Base-by-base conservation (phyloP, 345 rosid species). In the Eucalyptus marginata region DNA sequence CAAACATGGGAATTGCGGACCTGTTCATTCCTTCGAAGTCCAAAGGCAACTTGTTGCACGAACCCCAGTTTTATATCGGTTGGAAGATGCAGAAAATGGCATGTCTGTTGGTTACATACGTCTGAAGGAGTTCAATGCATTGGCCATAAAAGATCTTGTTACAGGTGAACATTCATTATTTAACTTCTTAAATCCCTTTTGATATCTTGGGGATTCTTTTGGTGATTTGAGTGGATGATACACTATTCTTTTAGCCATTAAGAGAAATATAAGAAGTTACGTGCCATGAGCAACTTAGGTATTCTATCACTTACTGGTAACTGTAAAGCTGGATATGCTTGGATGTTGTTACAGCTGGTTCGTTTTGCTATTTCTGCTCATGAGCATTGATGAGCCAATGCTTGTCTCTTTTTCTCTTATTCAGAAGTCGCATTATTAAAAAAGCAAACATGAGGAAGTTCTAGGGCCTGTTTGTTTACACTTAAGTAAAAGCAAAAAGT, bases 61-160 rank as follows among this genome's bases (percentile, higher is more conserved):
- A 81, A 95, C 97, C 14, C 99, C 99, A 5, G 99, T 97, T 49
- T 94, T 94, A 87, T 97, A 96, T 89, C 95, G 96, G 56, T 64
- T 97, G 90, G 99, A 97, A 91, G 94, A 97, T 93, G 90, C 92
- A 81, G 96, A 95, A 87, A 93, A 96, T 40, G 95, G 96, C 86
- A 88, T 87, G 86, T 95, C 97, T 92, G 94, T 93, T 33, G 99
- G 99, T 88, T 97, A 97, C 91, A 92, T 96, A 64, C 98, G 93
- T 76, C 71, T 97, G 79, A 97, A 96, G 94, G 99, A 97, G 92
- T 97, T 97, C 95, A 97, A 97, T 90, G 99, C 99, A 8, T 71
- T 97, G 93, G 98, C 99, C 54, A 95, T 93, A 92, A 97, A 97
- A 94, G 99, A 97, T 94, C 91, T 97, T 92, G 95, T 95, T 86